Percentiles rank a stretch among this genome's conserved stretches.
phyloP scores from a whole-genome alignment of 2,329 filamentous ascomycete genomes.

The Penicillium sp. region DNA sequence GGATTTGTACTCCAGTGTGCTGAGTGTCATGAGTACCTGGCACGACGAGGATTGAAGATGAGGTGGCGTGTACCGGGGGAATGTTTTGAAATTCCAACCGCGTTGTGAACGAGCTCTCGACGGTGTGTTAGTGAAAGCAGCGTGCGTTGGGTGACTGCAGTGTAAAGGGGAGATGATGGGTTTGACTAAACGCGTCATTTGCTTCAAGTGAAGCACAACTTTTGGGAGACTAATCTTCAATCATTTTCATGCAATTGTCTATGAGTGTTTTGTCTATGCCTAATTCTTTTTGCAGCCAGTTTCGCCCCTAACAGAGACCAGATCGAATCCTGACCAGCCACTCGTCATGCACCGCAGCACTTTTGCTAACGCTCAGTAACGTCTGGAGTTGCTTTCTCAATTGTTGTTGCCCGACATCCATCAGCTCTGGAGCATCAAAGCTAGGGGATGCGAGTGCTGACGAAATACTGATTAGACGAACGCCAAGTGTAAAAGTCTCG shows the following conservation, averaged over 20 bases:
- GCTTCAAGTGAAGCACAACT: not conserved
- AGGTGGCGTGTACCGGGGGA: not conserved
- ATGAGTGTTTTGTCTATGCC: slow-evolving; percentile 22
- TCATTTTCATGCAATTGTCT: not conserved
- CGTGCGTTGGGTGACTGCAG: too few relatives aligned
- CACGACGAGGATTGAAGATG: not conserved
- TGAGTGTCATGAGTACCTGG: not conserved
- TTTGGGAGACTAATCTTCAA: not conserved
- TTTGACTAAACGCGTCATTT: not conserved
- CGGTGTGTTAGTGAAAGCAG: not conserved
- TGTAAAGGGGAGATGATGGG: not conserved
- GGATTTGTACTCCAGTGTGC: not conserved
- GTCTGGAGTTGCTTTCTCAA: slow-evolving; percentile 25
- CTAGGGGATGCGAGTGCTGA: slow-evolving; percentile 29
- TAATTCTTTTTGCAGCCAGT: not conserved
- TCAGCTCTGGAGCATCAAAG: slow-evolving; percentile 16
- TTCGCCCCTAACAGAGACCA: slow-evolving; percentile 14
- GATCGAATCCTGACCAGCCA: slow-evolving; percentile 32
- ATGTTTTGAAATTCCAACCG: not conserved
- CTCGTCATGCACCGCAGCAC: slow-evolving; percentile 29
- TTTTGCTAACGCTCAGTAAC: slow-evolving; percentile 24
- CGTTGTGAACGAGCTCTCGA: not conserved
- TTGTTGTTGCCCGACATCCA: slow-evolving; percentile 14
- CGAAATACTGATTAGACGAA: slow-evolving; percentile 41
- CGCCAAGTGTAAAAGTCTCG: slow-evolving; percentile 57